Evolutionary conservation across 1,284 basidiomycete genomes (phyloP), one percentile per base, ranked within the genome.

Genomic region (Cryptococcus maquisensis): DNA sequence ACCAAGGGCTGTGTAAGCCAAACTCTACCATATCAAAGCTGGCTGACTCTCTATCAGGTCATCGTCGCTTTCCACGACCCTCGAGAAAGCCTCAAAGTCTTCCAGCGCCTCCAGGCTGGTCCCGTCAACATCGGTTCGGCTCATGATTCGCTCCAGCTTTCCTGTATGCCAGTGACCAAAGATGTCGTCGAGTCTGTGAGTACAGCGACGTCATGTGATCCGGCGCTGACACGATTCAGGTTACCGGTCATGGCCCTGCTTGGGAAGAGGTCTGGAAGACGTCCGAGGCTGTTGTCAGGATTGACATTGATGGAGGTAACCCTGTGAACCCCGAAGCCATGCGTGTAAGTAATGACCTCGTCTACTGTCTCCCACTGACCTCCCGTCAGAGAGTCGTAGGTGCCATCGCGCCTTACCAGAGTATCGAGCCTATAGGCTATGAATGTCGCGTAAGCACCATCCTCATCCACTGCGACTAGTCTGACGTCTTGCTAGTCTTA

Each of bases 51-150:
- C 36, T n/a, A 3, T 8, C 26, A 75, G 73, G 55, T 73, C 21
- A 56, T 74, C 12, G 56, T 70, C 2, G 59, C 55, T 32, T 73
- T 74, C 59, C 63, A 62, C 45, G 73, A 75, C 60, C 53, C 67
- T 7, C 65, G 73, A 13, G 54, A 72, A 32, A 64, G 71, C 1
- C 5, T 46, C 26, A 66, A 62, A 46, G 57, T 73, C 0, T 62
- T 60, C 42, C 23, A 62, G 2, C 42, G 51, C 18, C 57, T 75
- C 10, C 59, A 54, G 7, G 16, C 18, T 10, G 50, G 47, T 24
- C 42, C 57, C 4, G 54, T 68, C 18, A 15, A 43, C 21, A 56
- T 74, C 49, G 16, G 46, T 1, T 37, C 32, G 10, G 50, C 44
- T n/a, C 47, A 41, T 10, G 40, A 52, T 2, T 40, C 35, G 3